Evolutionary conservation across 352 stramenopile genomes (phyloP).

Genomic region (Phytopythium chamaehyphon): DNA sequence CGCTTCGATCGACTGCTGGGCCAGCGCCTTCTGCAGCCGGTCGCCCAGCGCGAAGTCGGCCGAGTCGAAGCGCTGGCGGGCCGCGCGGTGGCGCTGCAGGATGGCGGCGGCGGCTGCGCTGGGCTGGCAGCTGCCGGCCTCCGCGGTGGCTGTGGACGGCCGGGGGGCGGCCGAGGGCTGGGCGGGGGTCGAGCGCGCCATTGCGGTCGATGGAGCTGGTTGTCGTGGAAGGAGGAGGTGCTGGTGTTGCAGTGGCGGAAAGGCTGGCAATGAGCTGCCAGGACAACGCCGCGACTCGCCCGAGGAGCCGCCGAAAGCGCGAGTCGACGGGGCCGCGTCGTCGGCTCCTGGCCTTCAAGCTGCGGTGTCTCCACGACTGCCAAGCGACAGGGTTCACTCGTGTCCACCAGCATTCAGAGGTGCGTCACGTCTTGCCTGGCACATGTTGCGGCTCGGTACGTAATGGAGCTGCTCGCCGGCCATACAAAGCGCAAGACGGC

Average conservation of each 20-base stretch:
- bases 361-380: too few relatives aligned
- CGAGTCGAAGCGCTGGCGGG: constrained; percentile 74
- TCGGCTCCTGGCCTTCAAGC: too few relatives aligned
- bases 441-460: too few relatives aligned
- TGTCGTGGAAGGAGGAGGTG: neutral
- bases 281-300: too few relatives aligned
- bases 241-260: neutral
- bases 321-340: too few relatives aligned
- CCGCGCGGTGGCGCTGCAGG: constrained; percentile 41
- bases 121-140: constrained; percentile 11
- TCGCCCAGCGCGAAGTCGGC: constrained; percentile 57
- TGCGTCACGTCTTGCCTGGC: too few relatives aligned
- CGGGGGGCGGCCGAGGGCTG: neutral
- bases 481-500: too few relatives aligned
- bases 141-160: too few relatives aligned
- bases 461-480: too few relatives aligned
- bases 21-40: constrained; percentile 14
- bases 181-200: neutral
- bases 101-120: constrained; percentile 40
- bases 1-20: neutral
- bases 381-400: too few relatives aligned
- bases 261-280: neutral
- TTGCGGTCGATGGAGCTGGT: neutral
- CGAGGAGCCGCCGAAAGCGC: too few relatives aligned
- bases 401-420: too few relatives aligned